These are phyloP conservation scores for Dactylellina sp. DNA, from an alignment of 2,329 filamentous ascomycete species.

Conservation along the genomic window DNA sequence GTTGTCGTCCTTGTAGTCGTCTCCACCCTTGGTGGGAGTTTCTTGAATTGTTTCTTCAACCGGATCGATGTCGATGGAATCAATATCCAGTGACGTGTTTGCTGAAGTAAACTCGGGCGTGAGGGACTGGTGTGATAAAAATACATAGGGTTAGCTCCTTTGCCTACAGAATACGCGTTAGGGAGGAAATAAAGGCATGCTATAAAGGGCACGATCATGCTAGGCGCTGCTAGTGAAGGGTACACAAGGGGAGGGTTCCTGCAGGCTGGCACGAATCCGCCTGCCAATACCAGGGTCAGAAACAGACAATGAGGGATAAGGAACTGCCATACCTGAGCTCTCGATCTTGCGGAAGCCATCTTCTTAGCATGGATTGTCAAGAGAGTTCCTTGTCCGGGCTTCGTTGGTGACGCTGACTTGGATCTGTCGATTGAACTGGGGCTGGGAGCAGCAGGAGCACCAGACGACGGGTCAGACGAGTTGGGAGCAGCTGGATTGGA, in stretches of 20 bases:
- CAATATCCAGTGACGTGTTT: conserved; percentile 32
- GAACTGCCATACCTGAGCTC: conserved; percentile 39
- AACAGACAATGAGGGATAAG: background rate
- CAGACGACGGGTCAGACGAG: conserved; percentile 1
- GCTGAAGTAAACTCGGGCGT: conserved; percentile 39
- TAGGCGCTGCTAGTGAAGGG: conserved; percentile 3
- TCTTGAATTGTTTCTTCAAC: background rate
- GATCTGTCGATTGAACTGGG: conserved; percentile 23
- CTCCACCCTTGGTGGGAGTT: background rate
- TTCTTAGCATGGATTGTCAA: conserved; percentile 55
- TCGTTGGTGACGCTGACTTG: conserved; percentile 43
- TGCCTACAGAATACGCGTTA: background rate
- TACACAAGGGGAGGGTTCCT: conserved; percentile 37
- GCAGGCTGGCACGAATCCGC: conserved; percentile 13
- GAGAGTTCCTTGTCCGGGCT: conserved; percentile 52
- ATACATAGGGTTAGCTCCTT: background rate
- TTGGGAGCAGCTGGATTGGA: conserved; percentile 23
- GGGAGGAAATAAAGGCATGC: background rate
- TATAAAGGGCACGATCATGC: background rate
- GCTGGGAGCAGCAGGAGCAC: conserved; percentile 7
- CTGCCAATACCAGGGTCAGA: conserved; percentile 20
- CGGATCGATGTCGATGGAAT: conserved; percentile 27
- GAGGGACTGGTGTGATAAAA: conserved; percentile 26
- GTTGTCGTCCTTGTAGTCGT: conserved; percentile 28
- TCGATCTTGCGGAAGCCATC: conserved; percentile 46